These are phyloP conservation scores for Globisporangium rhizosaccharum DNA, from an alignment of 352 stramenopile genomes.

Conservation along the genomic window DNA sequence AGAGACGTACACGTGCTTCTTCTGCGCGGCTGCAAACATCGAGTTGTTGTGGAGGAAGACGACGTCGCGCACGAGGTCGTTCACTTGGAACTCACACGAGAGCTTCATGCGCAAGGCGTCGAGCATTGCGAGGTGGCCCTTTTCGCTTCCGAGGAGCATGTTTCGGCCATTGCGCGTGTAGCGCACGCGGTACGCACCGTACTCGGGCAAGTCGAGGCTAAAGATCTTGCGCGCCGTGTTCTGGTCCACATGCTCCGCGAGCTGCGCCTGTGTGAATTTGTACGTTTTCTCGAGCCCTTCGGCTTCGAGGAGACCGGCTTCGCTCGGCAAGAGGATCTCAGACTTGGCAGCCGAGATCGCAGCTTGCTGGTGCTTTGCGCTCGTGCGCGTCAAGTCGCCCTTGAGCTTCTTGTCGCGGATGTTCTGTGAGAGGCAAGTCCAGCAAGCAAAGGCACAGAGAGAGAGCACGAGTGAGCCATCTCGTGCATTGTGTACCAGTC, in stretches of 20 bases:
- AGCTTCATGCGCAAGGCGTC: conserved; percentile 91
- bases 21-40: conserved; percentile 95
- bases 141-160: conserved; percentile 90
- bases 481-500: not conserved
- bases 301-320: conserved; percentile 86
- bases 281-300: conserved; percentile 97
- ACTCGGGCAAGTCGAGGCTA: conserved; percentile 89
- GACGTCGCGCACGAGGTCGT: conserved; percentile 93
- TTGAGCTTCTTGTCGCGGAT: conserved; percentile 90
- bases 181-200: conserved; percentile 91
- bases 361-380: conserved; percentile 82
- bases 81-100: conserved; percentile 92
- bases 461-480: not conserved
- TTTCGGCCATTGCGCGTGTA: conserved; percentile 96
- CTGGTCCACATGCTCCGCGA: conserved; percentile 85
- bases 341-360: conserved; percentile 83
- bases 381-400: conserved; percentile 52
- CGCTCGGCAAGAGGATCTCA: conserved; percentile 87
- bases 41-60: conserved; percentile 97
- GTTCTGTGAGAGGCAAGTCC: conserved; percentile 11
- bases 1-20: conserved; percentile 92
- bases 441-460: not conserved
- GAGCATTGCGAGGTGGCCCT: conserved; percentile 94
- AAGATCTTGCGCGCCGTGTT: conserved; percentile 96
- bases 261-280: conserved; percentile 92